A percentile compares a stretch with the other conserved stretches of the same genome.
Evolutionary conservation across 2,329 filamentous ascomycete genomes (phyloP).

Genomic region (Aspergillus ochraceus): DNA sequence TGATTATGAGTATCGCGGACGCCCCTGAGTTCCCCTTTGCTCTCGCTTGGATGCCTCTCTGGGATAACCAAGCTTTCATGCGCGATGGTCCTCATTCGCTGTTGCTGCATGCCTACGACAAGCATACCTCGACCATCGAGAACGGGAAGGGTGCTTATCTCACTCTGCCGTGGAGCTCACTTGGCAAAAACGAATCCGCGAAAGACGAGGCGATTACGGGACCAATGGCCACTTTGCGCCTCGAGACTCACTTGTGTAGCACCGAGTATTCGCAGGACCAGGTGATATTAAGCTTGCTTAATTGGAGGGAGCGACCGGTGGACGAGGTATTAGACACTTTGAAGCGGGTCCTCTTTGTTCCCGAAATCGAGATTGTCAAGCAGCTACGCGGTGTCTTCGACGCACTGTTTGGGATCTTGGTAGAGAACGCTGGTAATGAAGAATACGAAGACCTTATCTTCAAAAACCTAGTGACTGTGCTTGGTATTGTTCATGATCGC

Average conservation of each 20-base stretch:
- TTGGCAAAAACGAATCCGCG: conserved; percentile 64
- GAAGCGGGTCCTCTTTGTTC: conserved; percentile 84
- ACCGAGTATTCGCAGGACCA: conserved; percentile 93
- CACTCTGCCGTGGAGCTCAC: conserved; percentile 74
- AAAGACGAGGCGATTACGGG: conserved; percentile 74
- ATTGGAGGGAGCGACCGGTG: conserved; percentile 76
- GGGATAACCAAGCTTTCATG: conserved; percentile 88
- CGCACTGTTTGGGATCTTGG: conserved; percentile 84
- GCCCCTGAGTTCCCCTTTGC: conserved; percentile 86
- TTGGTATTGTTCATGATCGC: conserved; percentile 91
- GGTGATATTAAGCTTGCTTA: conserved; percentile 76
- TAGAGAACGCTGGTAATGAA: conserved; percentile 86
- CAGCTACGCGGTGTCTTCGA: conserved; percentile 86
- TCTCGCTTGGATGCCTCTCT: conserved; percentile 87
- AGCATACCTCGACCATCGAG: conserved; percentile 73
- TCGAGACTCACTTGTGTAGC: conserved; percentile 88
- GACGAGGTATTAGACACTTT: conserved; percentile 73
- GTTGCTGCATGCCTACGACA: conserved; percentile 87
- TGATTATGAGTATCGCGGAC: conserved; percentile 88
- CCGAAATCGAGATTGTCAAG: conserved; percentile 97
- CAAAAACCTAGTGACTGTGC: conserved; percentile 80
- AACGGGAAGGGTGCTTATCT: conserved; percentile 83
- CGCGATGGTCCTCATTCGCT: conserved; percentile 80
- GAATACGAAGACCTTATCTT: conserved; percentile 93
- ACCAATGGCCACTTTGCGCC: conserved; percentile 73